phyloP scores from a whole-genome alignment of 805 yeast species.

The Torulaspora indica region DNA sequence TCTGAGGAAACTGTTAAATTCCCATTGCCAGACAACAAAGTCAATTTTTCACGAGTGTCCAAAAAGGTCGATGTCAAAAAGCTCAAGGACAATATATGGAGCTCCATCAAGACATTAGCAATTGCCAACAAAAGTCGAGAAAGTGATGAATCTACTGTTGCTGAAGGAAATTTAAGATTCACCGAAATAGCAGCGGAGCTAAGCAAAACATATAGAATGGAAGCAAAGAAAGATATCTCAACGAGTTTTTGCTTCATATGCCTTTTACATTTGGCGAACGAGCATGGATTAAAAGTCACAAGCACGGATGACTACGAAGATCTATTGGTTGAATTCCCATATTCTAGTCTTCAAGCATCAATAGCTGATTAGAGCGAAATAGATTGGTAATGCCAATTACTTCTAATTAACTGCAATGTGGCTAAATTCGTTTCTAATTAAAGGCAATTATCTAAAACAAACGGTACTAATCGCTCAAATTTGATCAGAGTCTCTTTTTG shows the following conservation, averaged over 20 bases:
- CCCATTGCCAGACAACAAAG: conserved; percentile 29
- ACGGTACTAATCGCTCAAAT: conserved; percentile 3
- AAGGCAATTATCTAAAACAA: conserved; percentile 1
- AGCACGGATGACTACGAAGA: conserved; percentile 41
- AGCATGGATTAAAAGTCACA: conserved; percentile 61
- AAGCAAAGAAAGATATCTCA: conserved; percentile 61
- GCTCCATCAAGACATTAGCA: conserved; percentile 37
- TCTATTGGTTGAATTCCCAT: conserved; percentile 18
- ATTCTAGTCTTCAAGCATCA: neutral
- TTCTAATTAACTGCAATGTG: neutral
- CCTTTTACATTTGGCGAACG: conserved; percentile 79
- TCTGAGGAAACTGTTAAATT: conserved; percentile 32
- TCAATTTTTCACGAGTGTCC: conserved; percentile 64
- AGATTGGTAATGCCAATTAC: neutral
- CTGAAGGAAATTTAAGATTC: conserved; percentile 34
- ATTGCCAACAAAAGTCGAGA: conserved; percentile 19
- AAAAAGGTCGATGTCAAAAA: conserved; percentile 72
- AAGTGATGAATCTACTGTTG: conserved; percentile 37
- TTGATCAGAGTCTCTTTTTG: neutral
- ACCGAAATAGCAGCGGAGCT: conserved; percentile 48
- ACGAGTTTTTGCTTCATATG: conserved; percentile 85
- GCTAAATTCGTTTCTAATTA: neutral
- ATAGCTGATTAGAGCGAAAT: neutral
- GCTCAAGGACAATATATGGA: conserved; percentile 75
- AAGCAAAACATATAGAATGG: conserved; percentile 48